Evolutionary conservation across 768 basidiomycete species (phyloP).

Genomic region (Cyathus striatus): DNA sequence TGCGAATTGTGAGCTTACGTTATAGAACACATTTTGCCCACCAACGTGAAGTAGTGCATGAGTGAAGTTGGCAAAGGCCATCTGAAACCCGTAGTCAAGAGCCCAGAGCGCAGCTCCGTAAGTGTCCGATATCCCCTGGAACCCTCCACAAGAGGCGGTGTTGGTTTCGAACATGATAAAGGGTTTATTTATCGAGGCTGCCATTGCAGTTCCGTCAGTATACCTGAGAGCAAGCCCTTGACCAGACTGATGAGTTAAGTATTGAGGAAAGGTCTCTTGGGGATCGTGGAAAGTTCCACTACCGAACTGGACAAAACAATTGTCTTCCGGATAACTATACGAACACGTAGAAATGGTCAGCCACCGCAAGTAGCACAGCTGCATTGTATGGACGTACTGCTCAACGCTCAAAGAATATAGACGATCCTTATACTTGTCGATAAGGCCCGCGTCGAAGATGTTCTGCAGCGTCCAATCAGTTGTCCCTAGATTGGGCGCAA

Average conservation of each 20-base stretch:
- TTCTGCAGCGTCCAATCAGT: constrained; percentile 43
- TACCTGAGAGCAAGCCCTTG: constrained; percentile 49
- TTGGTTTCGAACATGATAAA: constrained; percentile 73
- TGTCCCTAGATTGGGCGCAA: constrained; percentile 40
- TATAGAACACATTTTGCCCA: constrained; percentile 66
- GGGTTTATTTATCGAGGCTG: constrained; percentile 36
- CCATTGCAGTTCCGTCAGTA: constrained; percentile 38
- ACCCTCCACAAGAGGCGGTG: constrained; percentile 65
- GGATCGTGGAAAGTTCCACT: constrained; percentile 32
- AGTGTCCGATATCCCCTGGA: constrained; percentile 57
- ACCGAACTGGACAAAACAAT: constrained; percentile 49
- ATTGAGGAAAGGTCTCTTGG: constrained; percentile 44
- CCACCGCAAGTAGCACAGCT: not conserved
- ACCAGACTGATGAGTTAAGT: constrained; percentile 56
- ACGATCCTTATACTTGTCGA: constrained; percentile 32
- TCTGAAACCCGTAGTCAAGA: constrained; percentile 57
- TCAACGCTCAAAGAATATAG: constrained; percentile 49
- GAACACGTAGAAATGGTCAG: not conserved
- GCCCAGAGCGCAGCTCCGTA: constrained; percentile 66
- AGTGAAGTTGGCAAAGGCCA: constrained; percentile 55
- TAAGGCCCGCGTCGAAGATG: constrained; percentile 47
- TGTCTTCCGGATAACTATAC: constrained; percentile 40
- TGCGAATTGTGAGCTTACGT: constrained; percentile 34
- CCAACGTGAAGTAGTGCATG: constrained; percentile 55
- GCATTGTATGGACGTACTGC: constrained; percentile 36